Evolutionary conservation across 2,329 filamentous ascomycete species (phyloP), one percentile per base, ranked within the genome.

Genomic region (Boeremia lycopersici): DNA sequence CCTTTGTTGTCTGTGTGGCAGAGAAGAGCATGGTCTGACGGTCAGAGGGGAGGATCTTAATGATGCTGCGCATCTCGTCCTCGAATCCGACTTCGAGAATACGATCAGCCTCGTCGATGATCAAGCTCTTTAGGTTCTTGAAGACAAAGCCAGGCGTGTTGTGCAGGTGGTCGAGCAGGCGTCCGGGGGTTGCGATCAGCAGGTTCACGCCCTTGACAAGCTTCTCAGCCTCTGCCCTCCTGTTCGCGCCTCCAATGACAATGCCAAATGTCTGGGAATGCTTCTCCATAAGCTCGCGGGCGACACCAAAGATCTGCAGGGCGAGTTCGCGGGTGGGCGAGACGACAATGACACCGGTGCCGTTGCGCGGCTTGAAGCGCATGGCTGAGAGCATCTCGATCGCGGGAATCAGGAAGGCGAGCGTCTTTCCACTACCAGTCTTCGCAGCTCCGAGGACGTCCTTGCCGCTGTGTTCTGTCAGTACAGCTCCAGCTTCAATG

Each of bases 1-100:
- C 95, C 79, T 99, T 98, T 51, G 93, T 98, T 3, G 95, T 99
- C 77, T 98, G 95, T 4, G 95, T 99, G 12, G 95, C 95, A 12
- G 92, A 97, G 82, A 99, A 99, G n/a, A 99, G 85, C 88, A 96
- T 95, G 0, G 93, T 97, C 77, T 98, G 93, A 56, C 95, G 86
- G 53, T 96, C 88, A 64, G 89, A 89, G 41, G 93, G 72, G 15
- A 98, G 80, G 50, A 98, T 95, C 82, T 96, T 96, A 76, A 98
- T 88, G 65, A 99, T 96, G 74, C 96, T 89, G 61, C 91, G 85
- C 90, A 99, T 96, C 79, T 99, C 95, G 71, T 98, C 95, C 76
- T 99, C 95, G 82, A 99, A 99, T 67, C 95, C 93, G 59, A 97
- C 91, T 78, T 99, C 95, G 39, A 99, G 81, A 60, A 99, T 97